Evolutionary conservation across 2,329 filamentous ascomycete species (phyloP), one percentile per base, ranked within the genome.

Genomic region (Sarocladium strictum): DNA sequence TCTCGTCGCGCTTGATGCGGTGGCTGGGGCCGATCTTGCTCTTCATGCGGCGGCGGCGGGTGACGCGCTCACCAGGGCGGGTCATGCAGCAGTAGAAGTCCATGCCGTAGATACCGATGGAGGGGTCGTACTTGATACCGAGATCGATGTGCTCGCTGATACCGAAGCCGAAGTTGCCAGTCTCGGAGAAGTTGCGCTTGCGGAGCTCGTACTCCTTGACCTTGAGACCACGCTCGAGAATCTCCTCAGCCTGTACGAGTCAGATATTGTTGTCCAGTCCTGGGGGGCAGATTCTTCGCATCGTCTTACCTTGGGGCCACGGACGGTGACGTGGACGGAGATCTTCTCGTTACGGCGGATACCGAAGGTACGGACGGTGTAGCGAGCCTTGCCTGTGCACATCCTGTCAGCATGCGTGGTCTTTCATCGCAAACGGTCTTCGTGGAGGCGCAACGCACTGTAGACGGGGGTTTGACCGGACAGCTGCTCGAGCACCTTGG

Each of bases 291-390:
- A 23, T 21, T 43, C 15, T 35, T 53, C 1, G 14, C 17, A 29
- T n/a, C 27, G 29, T 54, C 60, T 63, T 71, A 75, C 72, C 73
- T 97, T 76, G 79, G 94, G 92, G 73, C 94, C 94, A 76, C 94
- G 94, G 80, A 99, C 92, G 73, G 94, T 99, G 74, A 99, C 94
- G 84, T 99, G 94, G 67, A 99, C 94, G 65, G 94, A 82, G 73
- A 99, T 99, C 89, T 97, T 97, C 79, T 99, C 94, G 89, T 99
- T 99, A 91, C 94, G 93, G 77, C 94, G 93, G 86, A 99, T 99
- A 87, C 94, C 94, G 80, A 99, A 99, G 74, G 93, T 97, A 83
- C 94, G 93, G 85, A 99, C 94, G 68, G 94, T 99, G 87, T 97
- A 99, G 74, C 94, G 90, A 77, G 94, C 94, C 89, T 99, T 99